Percentiles rank a stretch among this genome's conserved stretches.
phyloP scores from a whole-genome alignment of 116 monocot species.

The Iris pallida region DNA sequence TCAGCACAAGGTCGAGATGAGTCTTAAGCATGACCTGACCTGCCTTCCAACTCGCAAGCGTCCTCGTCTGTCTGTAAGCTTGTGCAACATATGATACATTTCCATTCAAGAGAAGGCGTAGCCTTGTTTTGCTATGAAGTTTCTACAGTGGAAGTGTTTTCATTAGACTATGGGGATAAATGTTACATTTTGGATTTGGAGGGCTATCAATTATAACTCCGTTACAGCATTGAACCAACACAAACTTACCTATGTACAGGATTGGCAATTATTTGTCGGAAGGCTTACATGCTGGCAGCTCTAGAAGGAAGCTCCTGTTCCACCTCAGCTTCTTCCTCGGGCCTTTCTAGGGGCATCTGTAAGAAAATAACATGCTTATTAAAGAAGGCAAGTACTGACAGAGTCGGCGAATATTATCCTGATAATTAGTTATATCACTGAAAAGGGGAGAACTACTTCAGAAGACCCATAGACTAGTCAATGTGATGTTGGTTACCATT shows the following conservation, averaged over 20 bases:
- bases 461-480: not conserved
- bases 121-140: too few species aligned
- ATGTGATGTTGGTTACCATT: too few species aligned
- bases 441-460: not conserved
- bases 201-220: slow-evolving; percentile 4
- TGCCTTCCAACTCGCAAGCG: too few species aligned
- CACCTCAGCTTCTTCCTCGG: slow-evolving; percentile 43
- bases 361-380: slow-evolving; percentile 23
- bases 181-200: slow-evolving; percentile 13
- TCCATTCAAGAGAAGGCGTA: too few species aligned
- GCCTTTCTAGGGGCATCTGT: slow-evolving; percentile 35
- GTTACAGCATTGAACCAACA: slow-evolving; percentile 5
- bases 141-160: too few species aligned
- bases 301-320: slow-evolving; percentile 54
- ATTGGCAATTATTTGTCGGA: not conserved
- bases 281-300: slow-evolving; percentile 56
- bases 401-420: not conserved
- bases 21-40: too few species aligned
- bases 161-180: too few species aligned
- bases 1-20: too few species aligned
- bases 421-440: not conserved
- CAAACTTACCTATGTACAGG: slow-evolving; percentile 14
- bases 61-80: too few species aligned
- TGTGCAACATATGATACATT: too few species aligned
- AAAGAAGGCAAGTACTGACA: not conserved